Evolutionary conservation across 2,329 filamentous ascomycete genomes (phyloP), one percentile per base, ranked within the genome.

Genomic region (Fusarium sp.): DNA sequence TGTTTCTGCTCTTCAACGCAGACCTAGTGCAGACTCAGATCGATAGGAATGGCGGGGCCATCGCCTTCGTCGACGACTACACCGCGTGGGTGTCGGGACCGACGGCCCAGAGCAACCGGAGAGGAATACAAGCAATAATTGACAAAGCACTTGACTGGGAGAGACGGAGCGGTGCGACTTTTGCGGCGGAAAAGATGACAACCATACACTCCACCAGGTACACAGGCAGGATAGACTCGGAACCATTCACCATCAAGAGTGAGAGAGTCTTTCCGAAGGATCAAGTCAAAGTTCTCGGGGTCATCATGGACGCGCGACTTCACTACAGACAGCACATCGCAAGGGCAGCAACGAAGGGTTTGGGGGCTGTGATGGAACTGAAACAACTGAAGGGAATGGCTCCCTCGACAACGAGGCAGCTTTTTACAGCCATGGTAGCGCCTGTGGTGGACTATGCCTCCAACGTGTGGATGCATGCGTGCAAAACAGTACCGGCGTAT

Each of bases 381-480:
- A 53, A 14, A 41, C 34, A 18, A 27, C 24, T 29, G 4, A 53
- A 29, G 34, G 24, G 24, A 24, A 24, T 24, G 24, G 24, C 24
- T 4, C 24, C 24, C 24, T 24, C 24, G 24, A 24, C 24, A 24
- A 24, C 24, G 24, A 24, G 24, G 6, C 24, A 24, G 24, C 24
- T 24, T 5, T 24, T 24, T 5, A 24, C 24, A 24, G 24, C 24
- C 24, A 24, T 24, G 24, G 24, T 24, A 6, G 24, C 24, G 2
- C 24, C 24, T 24, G 24, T 24, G 24, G 52, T 67, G 29, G 67
- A 69, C 41, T 71, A 71, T 25, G 54, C 54, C 30, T 69, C 63
- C 29, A 67, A 40, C 24, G 66, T 67, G 9, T 71, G 58, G 62
- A 45, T 30, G 46, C 58, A 68, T 41, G 34, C 49, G 13, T 56